Conservation (phyloP, 345 rosid species). For the Capsella bursapastoris region DNA sequence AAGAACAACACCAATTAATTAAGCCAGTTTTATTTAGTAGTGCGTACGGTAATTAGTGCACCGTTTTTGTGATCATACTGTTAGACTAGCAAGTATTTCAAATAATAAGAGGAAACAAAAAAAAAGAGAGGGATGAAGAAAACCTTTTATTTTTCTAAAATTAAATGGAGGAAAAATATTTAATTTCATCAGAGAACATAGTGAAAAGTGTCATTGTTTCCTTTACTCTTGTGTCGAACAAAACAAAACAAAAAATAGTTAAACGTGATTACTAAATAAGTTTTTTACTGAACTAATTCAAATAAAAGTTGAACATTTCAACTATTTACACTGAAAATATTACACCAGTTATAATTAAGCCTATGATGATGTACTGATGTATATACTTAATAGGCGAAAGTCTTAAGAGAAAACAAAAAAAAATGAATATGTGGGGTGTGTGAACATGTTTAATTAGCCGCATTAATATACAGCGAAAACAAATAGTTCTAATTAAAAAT, state of each 20-base stretch:
- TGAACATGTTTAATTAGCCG: slow-evolving; percentile 1
- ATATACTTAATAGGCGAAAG: not conserved
- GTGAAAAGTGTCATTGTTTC: slow-evolving; percentile 3
- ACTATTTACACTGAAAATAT: not conserved
- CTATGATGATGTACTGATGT: not conserved
- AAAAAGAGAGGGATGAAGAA: not conserved
- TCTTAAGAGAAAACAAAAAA: not conserved
- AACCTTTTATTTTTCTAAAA: not conserved
- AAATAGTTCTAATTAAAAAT: slow-evolving; percentile 12
- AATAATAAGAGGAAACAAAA: no score
- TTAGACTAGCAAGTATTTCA: not conserved
- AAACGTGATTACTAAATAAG: not conserved
- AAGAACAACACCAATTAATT: no score
- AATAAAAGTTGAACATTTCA: not conserved
- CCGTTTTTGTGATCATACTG: slow-evolving; percentile 1
- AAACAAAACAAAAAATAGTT: not conserved
- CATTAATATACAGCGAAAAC: not conserved
- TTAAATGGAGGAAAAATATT: not conserved
- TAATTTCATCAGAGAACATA: not conserved
- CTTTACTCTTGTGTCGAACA: not conserved
- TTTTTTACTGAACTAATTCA: slow-evolving; percentile 6
- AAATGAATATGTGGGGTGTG: not conserved
- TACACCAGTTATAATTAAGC: not conserved
- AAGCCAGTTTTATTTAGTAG: no score
- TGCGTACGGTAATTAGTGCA: not conserved